phyloP scores from a whole-genome alignment of 2,329 filamentous ascomycete species.

The Cladophialophora chaetospira region DNA sequence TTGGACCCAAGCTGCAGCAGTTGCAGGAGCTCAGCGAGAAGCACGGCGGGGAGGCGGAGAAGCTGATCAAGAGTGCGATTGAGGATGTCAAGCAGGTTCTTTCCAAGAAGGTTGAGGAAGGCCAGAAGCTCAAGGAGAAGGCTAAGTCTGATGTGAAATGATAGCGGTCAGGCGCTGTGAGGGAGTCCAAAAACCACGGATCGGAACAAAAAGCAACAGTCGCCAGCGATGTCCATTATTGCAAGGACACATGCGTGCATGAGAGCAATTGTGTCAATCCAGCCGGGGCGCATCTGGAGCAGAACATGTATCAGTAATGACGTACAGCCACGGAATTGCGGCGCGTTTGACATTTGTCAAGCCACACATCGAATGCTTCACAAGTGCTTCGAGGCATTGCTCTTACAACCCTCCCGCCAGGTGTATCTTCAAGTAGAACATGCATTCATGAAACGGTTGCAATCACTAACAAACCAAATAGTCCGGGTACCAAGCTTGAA shows the following conservation, averaged over 20 bases:
- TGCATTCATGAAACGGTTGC: not conserved
- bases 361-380: not conserved
- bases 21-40: constrained; percentile 66
- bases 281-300: no score
- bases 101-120: constrained; percentile 47
- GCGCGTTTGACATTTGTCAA: constrained; percentile 1
- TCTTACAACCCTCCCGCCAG: not conserved
- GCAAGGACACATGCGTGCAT: no score
- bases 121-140: constrained; percentile 61
- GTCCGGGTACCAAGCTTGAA: not conserved
- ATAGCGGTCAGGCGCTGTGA: not conserved
- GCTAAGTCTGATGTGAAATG: constrained; percentile 32
- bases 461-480: not conserved
- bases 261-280: no score
- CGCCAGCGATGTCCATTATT: no score
- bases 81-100: constrained; percentile 52
- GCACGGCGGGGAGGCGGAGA: constrained; percentile 69
- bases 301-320: not conserved
- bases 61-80: constrained; percentile 68
- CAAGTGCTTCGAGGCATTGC: not conserved
- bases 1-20: constrained; percentile 66
- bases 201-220: no score
- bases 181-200: no score
- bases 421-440: not conserved
- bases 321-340: constrained; percentile 3